These are phyloP conservation scores for Pinus taeda DNA, from an alignment of 75 land plant genomes.

Conservation along the genomic window DNA sequence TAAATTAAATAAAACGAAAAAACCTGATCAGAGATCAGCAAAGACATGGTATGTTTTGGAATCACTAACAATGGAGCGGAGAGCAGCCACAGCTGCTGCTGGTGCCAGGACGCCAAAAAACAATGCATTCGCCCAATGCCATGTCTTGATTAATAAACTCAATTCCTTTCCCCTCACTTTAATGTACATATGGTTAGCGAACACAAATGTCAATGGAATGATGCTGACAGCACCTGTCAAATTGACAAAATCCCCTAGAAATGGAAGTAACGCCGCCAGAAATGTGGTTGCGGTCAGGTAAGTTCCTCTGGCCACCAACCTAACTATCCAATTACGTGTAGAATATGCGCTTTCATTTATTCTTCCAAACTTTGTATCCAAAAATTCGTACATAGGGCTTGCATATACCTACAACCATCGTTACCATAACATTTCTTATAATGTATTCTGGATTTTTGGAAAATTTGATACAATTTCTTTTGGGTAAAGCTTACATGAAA, in stretches of 20 bases:
- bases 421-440: neutral
- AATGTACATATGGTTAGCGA: conserved; percentile 82
- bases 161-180: conserved; percentile 49
- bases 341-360: conserved; percentile 33
- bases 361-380: conserved; percentile 64
- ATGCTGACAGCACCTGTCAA: conserved; percentile 73
- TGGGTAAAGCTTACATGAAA: conserved; percentile 51
- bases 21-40: no score
- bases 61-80: conserved; percentile 60
- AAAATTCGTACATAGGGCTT: conserved; percentile 81
- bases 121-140: conserved; percentile 77
- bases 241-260: conserved; percentile 78
- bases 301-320: conserved; percentile 56
- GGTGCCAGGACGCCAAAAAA: conserved; percentile 40
- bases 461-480: no score
- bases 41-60: conserved; percentile 55
- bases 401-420: conserved; percentile 60
- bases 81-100: conserved; percentile 48
- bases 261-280: conserved; percentile 67
- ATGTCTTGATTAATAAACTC: conserved; percentile 26
- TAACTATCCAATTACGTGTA: conserved; percentile 32
- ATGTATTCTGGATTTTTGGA: no score
- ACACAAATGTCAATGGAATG: conserved; percentile 74
- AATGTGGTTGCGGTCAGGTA: conserved; percentile 60
- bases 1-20: no score